Conservation (phyloP, 2,329 filamentous ascomycete genomes). For the Penicillium verrucosum region DNA sequence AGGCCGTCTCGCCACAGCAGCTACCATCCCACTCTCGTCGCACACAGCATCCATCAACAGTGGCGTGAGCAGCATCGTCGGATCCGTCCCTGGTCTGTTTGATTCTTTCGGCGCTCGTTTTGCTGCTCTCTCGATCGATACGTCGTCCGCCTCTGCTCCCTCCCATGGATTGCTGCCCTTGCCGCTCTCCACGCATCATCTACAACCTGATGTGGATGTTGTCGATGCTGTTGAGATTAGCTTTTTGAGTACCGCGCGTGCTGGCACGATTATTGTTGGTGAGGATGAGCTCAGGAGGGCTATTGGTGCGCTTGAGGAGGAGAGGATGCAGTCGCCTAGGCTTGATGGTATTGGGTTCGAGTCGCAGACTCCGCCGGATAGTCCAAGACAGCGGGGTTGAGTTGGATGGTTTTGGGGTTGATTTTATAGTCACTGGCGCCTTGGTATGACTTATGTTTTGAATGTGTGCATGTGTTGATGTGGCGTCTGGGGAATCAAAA, state of each 20-base stretch:
- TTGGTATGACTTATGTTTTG: neutral
- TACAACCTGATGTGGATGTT: slow-evolving; percentile 25
- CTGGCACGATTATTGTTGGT: slow-evolving; percentile 83
- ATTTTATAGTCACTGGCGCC: neutral
- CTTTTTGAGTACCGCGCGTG: slow-evolving; percentile 83
- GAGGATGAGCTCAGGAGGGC: slow-evolving; percentile 71
- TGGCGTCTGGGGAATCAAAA: neutral
- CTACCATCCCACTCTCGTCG: slow-evolving; percentile 40
- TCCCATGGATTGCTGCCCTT: neutral
- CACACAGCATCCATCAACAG: slow-evolving; percentile 1
- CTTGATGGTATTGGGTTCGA: neutral
- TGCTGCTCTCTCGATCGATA: neutral
- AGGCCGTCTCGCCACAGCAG: slow-evolving; percentile 72
- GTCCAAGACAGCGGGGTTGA: neutral
- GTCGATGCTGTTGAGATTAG: slow-evolving; percentile 67
- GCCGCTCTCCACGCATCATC: neutral
- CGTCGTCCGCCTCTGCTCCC: neutral
- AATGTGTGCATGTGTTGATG: neutral
- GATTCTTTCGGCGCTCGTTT: slow-evolving; percentile 19
- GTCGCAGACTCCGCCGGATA: neutral
- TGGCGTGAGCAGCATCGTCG: slow-evolving; percentile 16
- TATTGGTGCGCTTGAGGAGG: slow-evolving; percentile 60
- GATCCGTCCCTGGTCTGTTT: slow-evolving; percentile 18
- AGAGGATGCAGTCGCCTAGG: neutral
- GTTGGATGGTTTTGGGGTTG: no score